A percentile compares a stretch with the other conserved stretches of the same genome.
phyloP scores from a whole-genome alignment of 495 filamentous ascomycete species.

The Penicillium daleae region DNA sequence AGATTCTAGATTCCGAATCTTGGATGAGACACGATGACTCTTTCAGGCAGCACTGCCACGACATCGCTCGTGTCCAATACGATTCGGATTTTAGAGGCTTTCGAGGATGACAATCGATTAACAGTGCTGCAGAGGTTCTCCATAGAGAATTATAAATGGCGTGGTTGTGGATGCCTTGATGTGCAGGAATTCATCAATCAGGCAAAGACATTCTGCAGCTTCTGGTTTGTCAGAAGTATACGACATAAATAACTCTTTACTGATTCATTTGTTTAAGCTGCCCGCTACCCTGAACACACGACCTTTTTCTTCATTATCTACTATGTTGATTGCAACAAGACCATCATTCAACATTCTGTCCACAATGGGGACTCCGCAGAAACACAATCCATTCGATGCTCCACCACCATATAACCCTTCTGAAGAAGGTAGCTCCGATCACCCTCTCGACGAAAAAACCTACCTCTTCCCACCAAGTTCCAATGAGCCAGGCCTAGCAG shows the following conservation, averaged over 20 bases:
- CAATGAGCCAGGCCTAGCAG: conserved; percentile 26
- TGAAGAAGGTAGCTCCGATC: background rate
- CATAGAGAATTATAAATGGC: background rate
- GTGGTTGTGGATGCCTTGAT: background rate
- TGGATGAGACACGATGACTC: conserved; percentile 3
- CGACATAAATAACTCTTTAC: background rate
- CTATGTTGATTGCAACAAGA: conserved; percentile 5
- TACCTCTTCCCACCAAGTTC: conserved; percentile 15
- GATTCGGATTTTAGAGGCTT: background rate
- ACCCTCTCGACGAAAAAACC: conserved; percentile 10
- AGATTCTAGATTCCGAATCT: background rate
- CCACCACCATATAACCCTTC: conserved; percentile 21
- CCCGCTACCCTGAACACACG: background rate
- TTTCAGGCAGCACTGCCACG: conserved; percentile 22
- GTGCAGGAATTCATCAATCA: background rate
- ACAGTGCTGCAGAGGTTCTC: too few species aligned
- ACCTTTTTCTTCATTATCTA: background rate
- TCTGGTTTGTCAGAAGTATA: background rate
- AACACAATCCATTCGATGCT: background rate
- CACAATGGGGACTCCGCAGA: conserved; percentile 9
- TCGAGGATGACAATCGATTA: background rate
- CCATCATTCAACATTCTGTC: conserved; percentile 3
- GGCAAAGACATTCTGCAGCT: background rate
- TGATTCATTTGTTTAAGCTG: background rate
- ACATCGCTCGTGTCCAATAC: background rate